Evolutionary conservation across 2,329 filamentous ascomycete species (phyloP), one percentile per base, ranked within the genome.

Genomic region (Exophiala sp.): DNA sequence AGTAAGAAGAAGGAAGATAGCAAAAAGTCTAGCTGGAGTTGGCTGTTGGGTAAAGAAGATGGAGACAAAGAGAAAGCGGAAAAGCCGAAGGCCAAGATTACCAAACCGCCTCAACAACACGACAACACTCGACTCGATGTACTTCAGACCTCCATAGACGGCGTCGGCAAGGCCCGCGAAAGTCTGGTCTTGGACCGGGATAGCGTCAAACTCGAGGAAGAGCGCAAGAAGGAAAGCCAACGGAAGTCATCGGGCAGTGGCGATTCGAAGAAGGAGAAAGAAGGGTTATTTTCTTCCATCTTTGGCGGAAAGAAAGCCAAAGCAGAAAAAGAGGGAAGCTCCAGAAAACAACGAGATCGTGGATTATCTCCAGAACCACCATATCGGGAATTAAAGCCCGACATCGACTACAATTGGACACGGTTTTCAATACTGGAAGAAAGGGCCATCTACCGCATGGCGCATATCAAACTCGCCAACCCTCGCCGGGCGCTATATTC

Each of bases 401-500:
- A 97, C 64, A 78, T 96, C 56, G 91, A 97, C 68, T 98, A 95
- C 69, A 87, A 89, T 60, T 98, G 93, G 87, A 93, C 89, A 1
- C 79, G 93, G 37, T 98, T 97, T 64, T 89, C 89, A 10, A 91
- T 98, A 46, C 75, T 96, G 47, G 91, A 97, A 68, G 93, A 98
- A 71, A 80, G 93, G 52, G 93, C 93, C 16, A 98, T 98, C 52
- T 98, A 98, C 69, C 82, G 93, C 54, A 95, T 98, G 88, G 93
- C 93, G 14, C 93, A 98, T 66, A 94, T 97, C 71, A 98, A 98
- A 69, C 80, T 98, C 54, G 93, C 93, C n/a, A 97, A 98, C 65
- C 93, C 93, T 30, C 83, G 91, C 38, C 84, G 93, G 48, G 86
- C 91, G 34, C 72, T 98, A 44, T 85, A 95, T 64, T 96, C 91